Evolutionary conservation across 441 rosid genomes (phyloP).

Genomic region (Rhodomyrtus psidioides): DNA sequence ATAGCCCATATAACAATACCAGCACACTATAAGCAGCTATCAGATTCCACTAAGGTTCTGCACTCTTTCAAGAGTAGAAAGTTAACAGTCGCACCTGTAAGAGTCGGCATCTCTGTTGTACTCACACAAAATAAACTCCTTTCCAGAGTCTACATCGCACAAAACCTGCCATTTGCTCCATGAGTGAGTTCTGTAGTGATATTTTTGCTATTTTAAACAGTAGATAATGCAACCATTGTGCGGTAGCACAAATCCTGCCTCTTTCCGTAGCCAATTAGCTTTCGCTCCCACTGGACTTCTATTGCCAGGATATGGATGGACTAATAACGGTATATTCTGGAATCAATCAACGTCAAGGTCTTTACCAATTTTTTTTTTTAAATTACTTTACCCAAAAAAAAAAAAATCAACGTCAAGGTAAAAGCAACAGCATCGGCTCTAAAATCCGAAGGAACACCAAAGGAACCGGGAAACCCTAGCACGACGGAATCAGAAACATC

Average conservation of each 20-base stretch:
- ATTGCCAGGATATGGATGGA: not conserved
- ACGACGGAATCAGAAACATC: not conserved
- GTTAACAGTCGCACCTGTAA: conserved; percentile 38
- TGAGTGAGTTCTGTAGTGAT: not conserved
- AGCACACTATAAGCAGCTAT: not conserved
- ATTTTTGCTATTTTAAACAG: not conserved
- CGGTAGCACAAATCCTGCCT: not conserved
- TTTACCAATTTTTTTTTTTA: too few species aligned
- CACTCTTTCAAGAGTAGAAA: not conserved
- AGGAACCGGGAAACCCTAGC: not conserved
- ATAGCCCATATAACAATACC: not conserved
- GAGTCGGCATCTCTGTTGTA: conserved; percentile 98
- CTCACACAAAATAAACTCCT: conserved; percentile 89
- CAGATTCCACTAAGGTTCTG: not conserved
- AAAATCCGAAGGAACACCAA: not conserved
- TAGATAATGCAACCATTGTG: not conserved
- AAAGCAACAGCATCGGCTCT: not conserved
- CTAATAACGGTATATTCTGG: not conserved
- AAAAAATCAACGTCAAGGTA: not conserved
- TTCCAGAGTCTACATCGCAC: conserved; percentile 52
- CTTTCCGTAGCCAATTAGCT: not conserved
- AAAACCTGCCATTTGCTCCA: conserved; percentile 39
- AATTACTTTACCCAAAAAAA: too few species aligned
- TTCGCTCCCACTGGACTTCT: not conserved
- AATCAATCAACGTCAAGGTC: not conserved